phyloP scores from a whole-genome alignment of 108 stramenopile species.

The Fistulifera solaris region DNA sequence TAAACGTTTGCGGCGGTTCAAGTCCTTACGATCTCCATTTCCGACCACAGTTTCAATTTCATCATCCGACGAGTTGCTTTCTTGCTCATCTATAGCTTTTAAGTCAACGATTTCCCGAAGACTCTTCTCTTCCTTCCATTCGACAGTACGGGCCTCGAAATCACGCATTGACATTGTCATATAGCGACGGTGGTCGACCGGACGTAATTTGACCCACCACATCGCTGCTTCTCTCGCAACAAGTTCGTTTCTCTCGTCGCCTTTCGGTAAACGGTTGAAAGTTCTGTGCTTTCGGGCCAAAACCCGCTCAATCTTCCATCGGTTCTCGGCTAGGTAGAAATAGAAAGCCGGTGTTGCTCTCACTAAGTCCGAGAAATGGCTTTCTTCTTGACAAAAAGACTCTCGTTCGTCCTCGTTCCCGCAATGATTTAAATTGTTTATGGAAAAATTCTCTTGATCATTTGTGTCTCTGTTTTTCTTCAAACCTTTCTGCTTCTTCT shows the following conservation, averaged over 20 bases:
- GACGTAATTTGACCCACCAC: slow-evolving; percentile 48
- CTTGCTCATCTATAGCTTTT: neutral
- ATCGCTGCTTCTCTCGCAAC: slow-evolving; percentile 68
- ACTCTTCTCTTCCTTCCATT: slow-evolving; percentile 80
- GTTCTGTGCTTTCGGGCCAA: slow-evolving; percentile 38
- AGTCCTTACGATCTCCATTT: slow-evolving; percentile 23
- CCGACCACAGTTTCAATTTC: slow-evolving; percentile 13
- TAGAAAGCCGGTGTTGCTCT: slow-evolving; percentile 36
- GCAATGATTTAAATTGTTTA: neutral
- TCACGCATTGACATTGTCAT: slow-evolving; percentile 60
- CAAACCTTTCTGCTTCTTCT: slow-evolving; percentile 9
- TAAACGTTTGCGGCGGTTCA: slow-evolving; percentile 26
- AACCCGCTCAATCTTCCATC: slow-evolving; percentile 51
- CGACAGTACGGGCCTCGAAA: slow-evolving; percentile 55
- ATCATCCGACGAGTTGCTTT: neutral
- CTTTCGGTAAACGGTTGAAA: slow-evolving; percentile 62
- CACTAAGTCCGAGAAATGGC: neutral
- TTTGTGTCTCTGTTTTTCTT: neutral
- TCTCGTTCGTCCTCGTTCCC: too few species aligned
- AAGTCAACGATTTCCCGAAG: slow-evolving; percentile 46
- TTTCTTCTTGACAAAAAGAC: neutral
- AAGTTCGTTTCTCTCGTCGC: slow-evolving; percentile 55
- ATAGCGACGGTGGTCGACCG: slow-evolving; percentile 40
- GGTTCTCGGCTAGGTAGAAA: slow-evolving; percentile 52
- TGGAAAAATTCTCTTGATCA: neutral